Evolutionary conservation across 371 early-diverging fungal genomes (phyloP), one percentile per base, ranked within the genome.

Genomic region (Mucor circinelloides): DNA sequence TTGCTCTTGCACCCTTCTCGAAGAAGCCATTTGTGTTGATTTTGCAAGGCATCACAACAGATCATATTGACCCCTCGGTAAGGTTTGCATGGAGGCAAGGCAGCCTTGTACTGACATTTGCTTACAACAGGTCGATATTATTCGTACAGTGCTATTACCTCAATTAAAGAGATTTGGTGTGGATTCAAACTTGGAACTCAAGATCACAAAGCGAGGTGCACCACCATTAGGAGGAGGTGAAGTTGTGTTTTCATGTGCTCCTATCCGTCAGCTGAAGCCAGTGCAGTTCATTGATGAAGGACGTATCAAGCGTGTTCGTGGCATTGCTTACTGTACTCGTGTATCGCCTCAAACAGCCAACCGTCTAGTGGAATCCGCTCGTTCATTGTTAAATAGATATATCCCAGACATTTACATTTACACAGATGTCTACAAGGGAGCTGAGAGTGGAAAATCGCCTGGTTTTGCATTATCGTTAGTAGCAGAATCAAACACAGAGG

Each of bases 331-430:
- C 69, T 84, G 87, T 58, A 95, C 98, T 0, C 87, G 99, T 17
- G 94, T 99, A n/a, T 93, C 95, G 15, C 97, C 98, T 7, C 95
- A 95, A 69, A 94, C 93, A 71, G 92, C 97, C 38, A 96, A 96
- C 79, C 92, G 98, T 34, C 86, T 98, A 73, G 94, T 94, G 1
- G 95, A 97, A 69, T 80, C 94, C 7, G 94, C 97, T 23, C 87
- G 98, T 58, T 82, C 90, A 10, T 75, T 93, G 64, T 80, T 97
- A 61, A 94, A 95, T 60, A 85, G 90, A 64, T 95, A 90, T 76
- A 93, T 98, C 54, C 96, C 96, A 8, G 98, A 98, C 76, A 93
- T 97, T 56, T 98, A 97, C 77, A 90, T 99, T 61, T 96, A 96
- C 74, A 95, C 97, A 12, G 99, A 99, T 80, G 94, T 97, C 30